Base-by-base conservation (phyloP, 2,329 filamentous ascomycete species). In the Ophiostoma ulmi region DNA sequence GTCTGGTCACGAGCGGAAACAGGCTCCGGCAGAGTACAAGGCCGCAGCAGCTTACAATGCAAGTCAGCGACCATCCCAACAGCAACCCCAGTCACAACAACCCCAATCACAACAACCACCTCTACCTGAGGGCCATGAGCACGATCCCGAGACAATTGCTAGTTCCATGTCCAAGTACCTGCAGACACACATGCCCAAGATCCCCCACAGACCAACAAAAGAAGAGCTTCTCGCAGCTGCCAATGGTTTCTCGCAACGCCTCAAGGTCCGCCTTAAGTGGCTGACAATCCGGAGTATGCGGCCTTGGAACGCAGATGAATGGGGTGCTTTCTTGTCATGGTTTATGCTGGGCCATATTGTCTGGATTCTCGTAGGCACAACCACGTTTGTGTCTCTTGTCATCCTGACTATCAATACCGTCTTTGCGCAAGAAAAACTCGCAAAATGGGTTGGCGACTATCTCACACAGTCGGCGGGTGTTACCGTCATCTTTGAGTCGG, bases 201-300 rank as follows among this genome's bases (percentile, higher is more conserved):
- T 93, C 79, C 88, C 90, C n/a, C 93, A 97, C 81, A 86, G 94
- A 26, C 94, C 95, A 5, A 94, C 90, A 8, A 97, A 97, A 78
- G 94, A 97, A 78, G 95, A 99, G 79, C 85, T 99, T 38, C 84
- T 99, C 48, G 91, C 92, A 26, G 94, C 95, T 5, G 93, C 95
- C 48, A 97, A 89, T 31, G 94, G 94, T 1, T 97, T 98, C 79
- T 95, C 93, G 89, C 90, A 96, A 73, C 88, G 95, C 67, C 80
- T 97, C 64, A 93, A 91, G 77, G 91, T 98, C 35, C 90, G 93
- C 58, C 96, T 98, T 82, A 99, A 99, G 80, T 99, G 95, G 95
- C 90, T 95, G 76, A 96, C 95, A 2, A 99, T 99, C 76, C 86
- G 94, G 77, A 97, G 94, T 78, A 92, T 91, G 79, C 87, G 95